Percentiles rank a stretch among this genome's conserved stretches.
Evolutionary conservation across 768 basidiomycete species (phyloP).

Genomic region (Tricholoma sp.): DNA sequence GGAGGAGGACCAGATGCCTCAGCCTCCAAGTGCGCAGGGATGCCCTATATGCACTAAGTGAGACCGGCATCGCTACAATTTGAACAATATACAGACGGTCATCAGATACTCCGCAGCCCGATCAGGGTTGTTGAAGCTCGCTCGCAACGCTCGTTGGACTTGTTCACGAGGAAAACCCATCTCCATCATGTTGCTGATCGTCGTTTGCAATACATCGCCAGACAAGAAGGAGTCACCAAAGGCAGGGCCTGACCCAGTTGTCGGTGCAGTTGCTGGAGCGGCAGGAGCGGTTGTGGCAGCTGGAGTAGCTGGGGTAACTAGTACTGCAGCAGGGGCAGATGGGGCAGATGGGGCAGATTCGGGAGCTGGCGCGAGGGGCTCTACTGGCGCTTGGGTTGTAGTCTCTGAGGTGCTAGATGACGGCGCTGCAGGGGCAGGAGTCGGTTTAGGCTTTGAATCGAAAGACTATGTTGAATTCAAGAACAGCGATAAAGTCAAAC

Average conservation of each 20-base stretch:
- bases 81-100: conserved; percentile 49
- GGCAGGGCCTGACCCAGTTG: conserved; percentile 27
- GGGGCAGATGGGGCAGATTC: conserved; percentile 23
- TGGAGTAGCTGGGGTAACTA: conserved; percentile 23
- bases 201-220: conserved; percentile 68
- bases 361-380: conserved; percentile 17
- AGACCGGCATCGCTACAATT: conserved; percentile 5
- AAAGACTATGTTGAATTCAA: not conserved
- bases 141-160: conserved; percentile 79
- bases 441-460: conserved; percentile 21
- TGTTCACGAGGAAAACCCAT: conserved; percentile 93
- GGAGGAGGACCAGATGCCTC: conserved; percentile 32
- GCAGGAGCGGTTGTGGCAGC: conserved; percentile 23
- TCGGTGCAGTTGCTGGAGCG: conserved; percentile 9
- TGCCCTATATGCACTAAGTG: conserved; percentile 49
- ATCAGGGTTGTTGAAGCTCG: conserved; percentile 96
- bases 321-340: conserved; percentile 5
- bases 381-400: conserved; percentile 19
- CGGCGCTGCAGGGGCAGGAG: conserved; percentile 27
- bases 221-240: conserved; percentile 66
- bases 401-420: conserved; percentile 27
- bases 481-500: conserved; percentile 13
- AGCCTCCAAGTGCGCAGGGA: conserved; percentile 63
- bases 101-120: conserved; percentile 98
- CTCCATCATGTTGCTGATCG: conserved; percentile 80